Evolutionary conservation across 1,284 basidiomycete species (phyloP).

Genomic region (Psilocybe mexicana): DNA sequence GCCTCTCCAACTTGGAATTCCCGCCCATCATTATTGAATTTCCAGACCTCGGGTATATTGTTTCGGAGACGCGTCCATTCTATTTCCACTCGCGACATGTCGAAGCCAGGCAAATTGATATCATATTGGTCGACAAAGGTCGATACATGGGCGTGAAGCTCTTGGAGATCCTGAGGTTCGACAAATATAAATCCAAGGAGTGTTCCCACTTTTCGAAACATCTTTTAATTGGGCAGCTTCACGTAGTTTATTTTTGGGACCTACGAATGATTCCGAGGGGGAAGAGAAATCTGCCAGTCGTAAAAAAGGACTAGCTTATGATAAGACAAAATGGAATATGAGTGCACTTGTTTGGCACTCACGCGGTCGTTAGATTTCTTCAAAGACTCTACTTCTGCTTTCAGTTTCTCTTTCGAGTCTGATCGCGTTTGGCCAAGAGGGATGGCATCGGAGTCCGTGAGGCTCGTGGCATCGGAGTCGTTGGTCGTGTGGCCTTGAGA

Average conservation of each 20-base stretch:
- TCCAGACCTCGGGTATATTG: slow-evolving; percentile 75
- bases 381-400: slow-evolving; percentile 7
- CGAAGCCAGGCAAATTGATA: slow-evolving; percentile 57
- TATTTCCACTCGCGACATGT: slow-evolving; percentile 61
- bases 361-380: slow-evolving; percentile 13
- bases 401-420: slow-evolving; percentile 8
- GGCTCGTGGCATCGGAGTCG: not conserved
- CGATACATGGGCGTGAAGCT: slow-evolving; percentile 51
- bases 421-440: not conserved
- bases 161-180: slow-evolving; percentile 60
- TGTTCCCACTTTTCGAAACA: slow-evolving; percentile 56
- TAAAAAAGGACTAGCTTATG: slow-evolving; percentile 15
- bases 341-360: not conserved
- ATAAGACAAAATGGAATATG: not conserved
- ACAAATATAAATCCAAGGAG: slow-evolving; percentile 61
- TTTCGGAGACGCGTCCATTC: slow-evolving; percentile 69
- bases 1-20: slow-evolving; percentile 85
- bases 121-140: slow-evolving; percentile 61
- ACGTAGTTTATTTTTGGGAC: slow-evolving; percentile 7
- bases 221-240: not conserved
- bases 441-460: not conserved
- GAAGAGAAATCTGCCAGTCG: slow-evolving; percentile 37
- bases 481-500: not conserved
- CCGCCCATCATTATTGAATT: slow-evolving; percentile 78
- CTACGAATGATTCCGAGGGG: slow-evolving; percentile 38